phyloP scores from a whole-genome alignment of 1,284 basidiomycete genomes.

The Rhodotorula sp. region DNA sequence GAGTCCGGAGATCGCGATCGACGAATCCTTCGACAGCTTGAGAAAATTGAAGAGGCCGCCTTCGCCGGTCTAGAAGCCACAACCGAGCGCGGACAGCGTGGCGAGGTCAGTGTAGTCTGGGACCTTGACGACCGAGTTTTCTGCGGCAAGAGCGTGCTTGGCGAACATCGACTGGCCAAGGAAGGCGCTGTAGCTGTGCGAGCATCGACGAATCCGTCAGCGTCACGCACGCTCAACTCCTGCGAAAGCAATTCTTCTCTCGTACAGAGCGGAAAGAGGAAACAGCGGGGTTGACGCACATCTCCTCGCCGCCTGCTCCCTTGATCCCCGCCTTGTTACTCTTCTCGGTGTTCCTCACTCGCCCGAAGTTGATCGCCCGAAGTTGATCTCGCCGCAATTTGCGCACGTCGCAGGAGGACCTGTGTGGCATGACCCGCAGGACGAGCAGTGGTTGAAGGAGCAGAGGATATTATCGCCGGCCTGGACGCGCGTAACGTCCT shows the following conservation, averaged over 20 bases:
- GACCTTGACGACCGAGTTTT: constrained; percentile 39
- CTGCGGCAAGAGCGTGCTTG: constrained; percentile 38
- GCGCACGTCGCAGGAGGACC: constrained; percentile 18
- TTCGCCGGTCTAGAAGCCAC: constrained; percentile 13
- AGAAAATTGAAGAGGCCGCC: constrained; percentile 25
- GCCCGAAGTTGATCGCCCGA: constrained; percentile 26
- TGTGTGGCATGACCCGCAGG: constrained; percentile 26
- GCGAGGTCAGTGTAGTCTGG: constrained; percentile 35
- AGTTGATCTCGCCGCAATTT: constrained; percentile 13
- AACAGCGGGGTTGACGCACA: constrained; percentile 2
- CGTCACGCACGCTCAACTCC: too few species aligned
- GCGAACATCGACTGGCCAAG: constrained; percentile 40
- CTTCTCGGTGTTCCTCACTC: not conserved
- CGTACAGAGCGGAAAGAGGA: too few species aligned
- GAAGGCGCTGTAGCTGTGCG: constrained; percentile 26
- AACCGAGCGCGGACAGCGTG: constrained; percentile 33
- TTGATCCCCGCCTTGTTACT: constrained; percentile 5
- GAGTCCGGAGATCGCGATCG: constrained; percentile 39
- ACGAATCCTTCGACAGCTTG: constrained; percentile 24
- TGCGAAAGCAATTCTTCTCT: too few species aligned
- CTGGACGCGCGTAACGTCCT: constrained; percentile 19
- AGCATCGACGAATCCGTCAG: too few species aligned
- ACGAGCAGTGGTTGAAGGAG: constrained; percentile 22
- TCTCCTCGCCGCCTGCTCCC: constrained; percentile 2
- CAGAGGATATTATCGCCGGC: constrained; percentile 18